Conservation (phyloP, 2,329 filamentous ascomycete genomes). For the Fusarium sp. region DNA sequence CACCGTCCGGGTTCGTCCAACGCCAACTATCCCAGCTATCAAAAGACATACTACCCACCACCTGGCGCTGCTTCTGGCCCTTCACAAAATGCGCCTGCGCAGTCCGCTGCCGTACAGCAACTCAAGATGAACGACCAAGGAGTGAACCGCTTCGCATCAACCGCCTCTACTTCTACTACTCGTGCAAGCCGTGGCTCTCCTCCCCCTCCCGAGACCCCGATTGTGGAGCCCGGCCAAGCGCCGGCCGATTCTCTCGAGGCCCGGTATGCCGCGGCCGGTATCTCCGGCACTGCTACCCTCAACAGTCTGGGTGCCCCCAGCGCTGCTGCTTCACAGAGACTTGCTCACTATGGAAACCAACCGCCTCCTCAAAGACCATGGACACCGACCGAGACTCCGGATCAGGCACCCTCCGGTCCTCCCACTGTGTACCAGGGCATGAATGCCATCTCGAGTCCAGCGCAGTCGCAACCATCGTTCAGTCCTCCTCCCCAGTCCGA, state of each 20-base stretch:
- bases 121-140: slow-evolving; percentile 57
- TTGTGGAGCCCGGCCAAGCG: slow-evolving; percentile 77
- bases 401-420: slow-evolving; percentile 87
- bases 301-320: slow-evolving; percentile 78
- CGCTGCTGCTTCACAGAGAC: slow-evolving; percentile 82
- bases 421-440: slow-evolving; percentile 92
- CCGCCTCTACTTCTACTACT: slow-evolving; percentile 92
- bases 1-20: slow-evolving; percentile 57
- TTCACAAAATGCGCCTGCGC: slow-evolving; percentile 50
- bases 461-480: slow-evolving; percentile 50
- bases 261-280: slow-evolving; percentile 90
- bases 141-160: slow-evolving; percentile 78
- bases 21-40: slow-evolving; percentile 62
- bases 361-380: slow-evolving; percentile 73
- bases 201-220: slow-evolving; percentile 92
- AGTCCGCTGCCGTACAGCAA: slow-evolving; percentile 41
- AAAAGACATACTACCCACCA: slow-evolving; percentile 72
- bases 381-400: slow-evolving; percentile 94
- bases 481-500: slow-evolving; percentile 58
- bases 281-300: slow-evolving; percentile 85
- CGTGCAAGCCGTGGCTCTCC: slow-evolving; percentile 92
- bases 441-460: slow-evolving; percentile 72
- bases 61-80: slow-evolving; percentile 58
- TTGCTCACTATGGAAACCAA: slow-evolving; percentile 77
- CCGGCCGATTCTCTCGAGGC: slow-evolving; percentile 88